A percentile compares a stretch with the other conserved stretches of the same genome.
phyloP scores from a whole-genome alignment of 1,139 yeast genomes.

The Taphrina communis region DNA sequence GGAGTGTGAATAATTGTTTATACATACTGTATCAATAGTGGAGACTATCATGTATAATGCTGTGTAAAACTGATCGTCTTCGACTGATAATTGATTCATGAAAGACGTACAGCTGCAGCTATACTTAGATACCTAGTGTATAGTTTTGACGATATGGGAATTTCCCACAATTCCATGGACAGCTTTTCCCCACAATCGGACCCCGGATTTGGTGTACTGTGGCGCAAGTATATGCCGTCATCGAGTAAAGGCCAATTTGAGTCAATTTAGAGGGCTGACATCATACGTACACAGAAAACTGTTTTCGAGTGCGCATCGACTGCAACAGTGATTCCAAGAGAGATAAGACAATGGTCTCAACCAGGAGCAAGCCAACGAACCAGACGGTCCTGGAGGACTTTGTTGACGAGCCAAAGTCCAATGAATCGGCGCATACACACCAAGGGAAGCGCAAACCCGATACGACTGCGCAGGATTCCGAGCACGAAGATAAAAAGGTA shows the following conservation, averaged over 20 bases:
- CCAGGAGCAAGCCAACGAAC: slow-evolving; percentile 17
- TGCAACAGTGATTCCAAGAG: neutral
- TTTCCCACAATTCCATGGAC: too few species aligned
- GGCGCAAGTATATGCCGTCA: slow-evolving; percentile 3
- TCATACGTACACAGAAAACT: too few species aligned
- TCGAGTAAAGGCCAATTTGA: neutral
- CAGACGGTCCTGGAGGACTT: slow-evolving; percentile 21
- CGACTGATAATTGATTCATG: too few species aligned
- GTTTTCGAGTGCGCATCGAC: neutral
- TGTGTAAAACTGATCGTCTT: too few species aligned
- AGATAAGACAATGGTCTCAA: slow-evolving; percentile 9
- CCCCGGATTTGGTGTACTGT: neutral
- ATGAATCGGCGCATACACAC: neutral
- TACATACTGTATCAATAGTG: too few species aligned
- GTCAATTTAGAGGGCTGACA: too few species aligned
- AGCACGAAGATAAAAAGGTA: slow-evolving; percentile 1
- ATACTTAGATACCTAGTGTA: too few species aligned
- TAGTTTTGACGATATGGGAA: too few species aligned
- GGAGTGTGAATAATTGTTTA: neutral
- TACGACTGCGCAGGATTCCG: neutral
- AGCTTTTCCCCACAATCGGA: neutral
- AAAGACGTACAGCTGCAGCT: too few species aligned
- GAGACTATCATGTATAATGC: too few species aligned
- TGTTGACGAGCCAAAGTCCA: neutral
- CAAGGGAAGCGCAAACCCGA: slow-evolving; percentile 4